Evolutionary conservation across 148 eudicot genomes (phyloP).

Genomic region (Vaccinium darrowii): DNA sequence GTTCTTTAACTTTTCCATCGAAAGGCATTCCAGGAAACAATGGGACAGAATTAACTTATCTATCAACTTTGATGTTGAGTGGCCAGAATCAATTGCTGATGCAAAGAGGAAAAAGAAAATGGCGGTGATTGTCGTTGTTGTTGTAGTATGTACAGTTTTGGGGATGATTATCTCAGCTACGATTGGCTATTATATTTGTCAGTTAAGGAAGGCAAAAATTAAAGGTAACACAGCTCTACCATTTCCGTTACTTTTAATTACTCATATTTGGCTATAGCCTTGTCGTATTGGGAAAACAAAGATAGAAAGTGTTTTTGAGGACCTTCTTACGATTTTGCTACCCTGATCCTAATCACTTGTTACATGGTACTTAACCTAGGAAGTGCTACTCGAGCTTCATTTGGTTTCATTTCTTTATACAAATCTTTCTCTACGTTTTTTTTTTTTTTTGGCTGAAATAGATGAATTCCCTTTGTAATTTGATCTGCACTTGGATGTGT

Average conservation of each 20-base stretch:
- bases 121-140: background rate
- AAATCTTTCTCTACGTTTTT: background rate
- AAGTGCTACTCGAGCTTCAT: background rate
- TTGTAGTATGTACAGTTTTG: slow-evolving; percentile 19
- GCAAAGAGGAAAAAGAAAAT: slow-evolving; percentile 16
- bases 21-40: background rate
- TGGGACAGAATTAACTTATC: background rate
- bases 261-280: background rate
- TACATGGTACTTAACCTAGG: background rate
- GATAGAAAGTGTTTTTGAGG: background rate
- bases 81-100: slow-evolving; percentile 22
- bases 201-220: slow-evolving; percentile 19
- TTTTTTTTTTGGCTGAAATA: background rate
- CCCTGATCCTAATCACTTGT: background rate
- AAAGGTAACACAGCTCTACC: slow-evolving; percentile 17
- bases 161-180: slow-evolving; percentile 26
- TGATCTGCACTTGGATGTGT: background rate
- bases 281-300: background rate
- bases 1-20: background rate
- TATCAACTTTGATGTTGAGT: slow-evolving; percentile 4
- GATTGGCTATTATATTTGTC: slow-evolving; percentile 22
- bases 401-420: background rate
- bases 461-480: background rate
- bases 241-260: background rate
- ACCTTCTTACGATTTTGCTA: background rate